Evolutionary conservation across 192 early-diverging fungal species (phyloP).

Genomic region (Globomyces pollinis-pini): DNA sequence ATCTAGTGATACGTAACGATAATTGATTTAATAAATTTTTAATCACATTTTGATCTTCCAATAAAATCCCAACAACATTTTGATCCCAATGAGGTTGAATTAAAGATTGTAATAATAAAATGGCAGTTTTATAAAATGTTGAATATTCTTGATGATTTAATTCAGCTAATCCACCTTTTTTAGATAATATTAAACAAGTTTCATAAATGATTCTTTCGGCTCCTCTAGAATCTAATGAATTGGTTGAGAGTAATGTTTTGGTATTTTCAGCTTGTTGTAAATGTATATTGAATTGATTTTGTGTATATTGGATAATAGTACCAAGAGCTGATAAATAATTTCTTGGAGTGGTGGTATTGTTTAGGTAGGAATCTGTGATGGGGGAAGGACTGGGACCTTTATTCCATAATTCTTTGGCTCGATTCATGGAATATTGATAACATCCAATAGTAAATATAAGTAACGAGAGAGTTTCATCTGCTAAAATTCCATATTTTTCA

Average conservation of each 20-base stretch:
- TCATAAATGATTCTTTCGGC: conserved; percentile 9
- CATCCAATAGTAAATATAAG: conserved; percentile 32
- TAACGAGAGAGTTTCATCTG: conserved; percentile 20
- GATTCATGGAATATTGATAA: conserved; percentile 40
- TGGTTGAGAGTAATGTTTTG: neutral
- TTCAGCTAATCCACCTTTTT: neutral
- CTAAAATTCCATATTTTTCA: neutral
- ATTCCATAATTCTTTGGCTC: conserved; percentile 32
- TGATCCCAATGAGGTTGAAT: neutral
- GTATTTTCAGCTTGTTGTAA: conserved; percentile 68
- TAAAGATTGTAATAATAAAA: neutral
- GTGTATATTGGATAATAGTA: conserved; percentile 79
- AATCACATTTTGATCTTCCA: neutral
- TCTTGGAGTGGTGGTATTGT: neutral
- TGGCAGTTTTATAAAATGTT: neutral
- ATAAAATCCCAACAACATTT: neutral
- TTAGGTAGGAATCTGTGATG: neutral
- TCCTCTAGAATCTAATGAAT: neutral
- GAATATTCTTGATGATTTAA: neutral
- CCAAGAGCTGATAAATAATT: conserved; percentile 29
- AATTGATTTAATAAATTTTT: neutral
- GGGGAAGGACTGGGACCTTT: conserved; percentile 1
- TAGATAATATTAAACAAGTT: neutral
- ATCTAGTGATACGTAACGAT: too few relatives aligned
- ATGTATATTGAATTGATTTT: conserved; percentile 83